A percentile compares a stretch with the other conserved stretches of the same genome.
Evolutionary conservation across 371 early-diverging fungal genomes (phyloP).

Genomic region (Mucor sp.): DNA sequence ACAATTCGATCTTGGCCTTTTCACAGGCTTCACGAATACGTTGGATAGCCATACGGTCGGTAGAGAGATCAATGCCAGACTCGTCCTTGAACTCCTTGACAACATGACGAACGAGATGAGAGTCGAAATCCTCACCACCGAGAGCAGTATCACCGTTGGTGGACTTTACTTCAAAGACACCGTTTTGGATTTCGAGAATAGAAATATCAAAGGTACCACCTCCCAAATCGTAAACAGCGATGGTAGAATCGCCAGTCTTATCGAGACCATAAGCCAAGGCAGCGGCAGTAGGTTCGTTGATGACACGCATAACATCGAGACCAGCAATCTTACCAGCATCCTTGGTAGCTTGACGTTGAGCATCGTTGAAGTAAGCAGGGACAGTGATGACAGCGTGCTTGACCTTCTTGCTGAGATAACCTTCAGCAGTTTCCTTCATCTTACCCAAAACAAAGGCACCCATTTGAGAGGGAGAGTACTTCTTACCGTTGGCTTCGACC

Average conservation of each 20-base stretch:
- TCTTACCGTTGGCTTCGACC: slow-evolving; percentile 92
- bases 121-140: slow-evolving; percentile 99
- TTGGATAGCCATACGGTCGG: slow-evolving; percentile 91
- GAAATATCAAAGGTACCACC: slow-evolving; percentile 99
- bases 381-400: slow-evolving; percentile 93
- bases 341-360: slow-evolving; percentile 97
- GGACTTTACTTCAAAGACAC: slow-evolving; percentile 98
- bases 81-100: slow-evolving; percentile 90
- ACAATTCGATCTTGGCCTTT: slow-evolving; percentile 98
- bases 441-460: slow-evolving; percentile 93
- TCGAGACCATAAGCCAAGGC: slow-evolving; percentile 98
- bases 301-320: slow-evolving; percentile 90
- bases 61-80: slow-evolving; percentile 65
- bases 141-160: slow-evolving; percentile 98
- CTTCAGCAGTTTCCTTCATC: slow-evolving; percentile 95
- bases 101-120: slow-evolving; percentile 79
- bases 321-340: slow-evolving; percentile 95
- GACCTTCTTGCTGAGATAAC: slow-evolving; percentile 81
- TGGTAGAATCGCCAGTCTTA: slow-evolving; percentile 87
- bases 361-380: slow-evolving; percentile 80
- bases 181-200: slow-evolving; percentile 96
- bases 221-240: slow-evolving; percentile 99
- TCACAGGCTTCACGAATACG: slow-evolving; percentile 98
- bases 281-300: slow-evolving; percentile 97
- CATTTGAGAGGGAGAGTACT: slow-evolving; percentile 95